Base-by-base conservation (phyloP, 2,329 filamentous ascomycete species). In the Cladophialophora chaetospira region DNA sequence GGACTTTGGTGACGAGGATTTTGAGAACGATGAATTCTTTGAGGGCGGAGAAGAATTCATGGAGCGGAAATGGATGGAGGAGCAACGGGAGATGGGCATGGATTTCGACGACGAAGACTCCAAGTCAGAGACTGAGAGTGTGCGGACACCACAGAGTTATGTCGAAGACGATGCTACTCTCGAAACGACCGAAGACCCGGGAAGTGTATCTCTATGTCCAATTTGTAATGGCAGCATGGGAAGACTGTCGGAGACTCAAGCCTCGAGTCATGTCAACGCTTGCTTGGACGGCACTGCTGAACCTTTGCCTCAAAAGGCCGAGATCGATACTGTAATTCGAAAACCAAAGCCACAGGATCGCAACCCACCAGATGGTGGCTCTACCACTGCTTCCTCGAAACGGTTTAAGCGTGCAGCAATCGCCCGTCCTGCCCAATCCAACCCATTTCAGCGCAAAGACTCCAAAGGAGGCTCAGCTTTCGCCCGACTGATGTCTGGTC, bases 401-500 rank as follows among this genome's bases (percentile, higher is more conserved):
- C 80, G 83, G 8, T 89, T 87, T 67, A 82, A 87, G 51, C 82
- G 82, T 64, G 85, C 88, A 13, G 82, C 83, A 1, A 79, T 91
- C 33, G 84, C 92, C 0, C 85, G 87, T 61, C 89, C 91, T 1
- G 90, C 88, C 0, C 93, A 97, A 71, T 78, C 83, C 5, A 94
- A 89, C 66, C 92, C 92, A 0, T 89, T 95, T 63, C 69, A 88
- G 2, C 80, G 26, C 2, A 51, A 77, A 10, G 71, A 73, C 28
- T 51, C 58, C 58, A 71, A 59, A 43, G 69, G 53, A 63, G 77
- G 76, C 17, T 95, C 92, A 3, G 94, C 93, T 0, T 99, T 99
- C 68, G 87, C 88, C 2, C 94, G 89, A 69, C 79, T 99, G 56
- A 99, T 99, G 94, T 89, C 91, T 5, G 86, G 85, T 4, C 91